phyloP scores from a whole-genome alignment of 2,329 filamentous ascomycete genomes.

The Dothistroma pini region DNA sequence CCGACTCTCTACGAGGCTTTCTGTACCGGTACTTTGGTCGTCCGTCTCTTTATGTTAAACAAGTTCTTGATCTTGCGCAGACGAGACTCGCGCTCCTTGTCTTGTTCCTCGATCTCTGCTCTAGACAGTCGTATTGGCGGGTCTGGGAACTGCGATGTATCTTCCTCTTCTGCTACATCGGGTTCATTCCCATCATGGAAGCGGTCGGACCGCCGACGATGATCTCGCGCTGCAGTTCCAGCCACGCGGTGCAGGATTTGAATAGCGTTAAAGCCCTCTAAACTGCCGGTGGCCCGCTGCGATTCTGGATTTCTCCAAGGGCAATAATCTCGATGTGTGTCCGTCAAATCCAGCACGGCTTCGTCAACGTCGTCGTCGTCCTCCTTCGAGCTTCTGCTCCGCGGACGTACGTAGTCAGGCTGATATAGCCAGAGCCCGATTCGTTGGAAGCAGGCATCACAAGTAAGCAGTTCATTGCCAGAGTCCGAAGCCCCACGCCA shows the following conservation, averaged over 20 bases:
- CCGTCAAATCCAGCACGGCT: slow-evolving; percentile 30
- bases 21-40: slow-evolving; percentile 11
- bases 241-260: slow-evolving; percentile 33
- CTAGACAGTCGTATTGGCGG: slow-evolving; percentile 18
- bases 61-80: slow-evolving; percentile 35
- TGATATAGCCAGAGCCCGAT: slow-evolving; percentile 93
- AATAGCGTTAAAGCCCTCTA: slow-evolving; percentile 32
- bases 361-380: slow-evolving; percentile 46
- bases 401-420: slow-evolving; percentile 45
- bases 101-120: slow-evolving; percentile 31
- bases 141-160: slow-evolving; percentile 2
- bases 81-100: slow-evolving; percentile 35
- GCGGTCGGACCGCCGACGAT: slow-evolving; percentile 29
- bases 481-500: slow-evolving; percentile 54
- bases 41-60: slow-evolving; percentile 33
- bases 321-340: slow-evolving; percentile 38
- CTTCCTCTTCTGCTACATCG: slow-evolving; percentile 7
- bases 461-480: slow-evolving; percentile 71
- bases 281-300: slow-evolving; percentile 34
- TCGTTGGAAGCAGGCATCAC: slow-evolving; percentile 80
- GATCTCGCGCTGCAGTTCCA: slow-evolving; percentile 31
- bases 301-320: slow-evolving; percentile 36
- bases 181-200: slow-evolving; percentile 6
- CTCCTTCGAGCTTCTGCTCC: slow-evolving; percentile 23
- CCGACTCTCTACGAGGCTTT: slow-evolving; percentile 4